A percentile compares a stretch with the other conserved stretches of the same genome.
phyloP scores from a whole-genome alignment of 176 grass and related monocot species.

The Phyllostachys edulis region DNA sequence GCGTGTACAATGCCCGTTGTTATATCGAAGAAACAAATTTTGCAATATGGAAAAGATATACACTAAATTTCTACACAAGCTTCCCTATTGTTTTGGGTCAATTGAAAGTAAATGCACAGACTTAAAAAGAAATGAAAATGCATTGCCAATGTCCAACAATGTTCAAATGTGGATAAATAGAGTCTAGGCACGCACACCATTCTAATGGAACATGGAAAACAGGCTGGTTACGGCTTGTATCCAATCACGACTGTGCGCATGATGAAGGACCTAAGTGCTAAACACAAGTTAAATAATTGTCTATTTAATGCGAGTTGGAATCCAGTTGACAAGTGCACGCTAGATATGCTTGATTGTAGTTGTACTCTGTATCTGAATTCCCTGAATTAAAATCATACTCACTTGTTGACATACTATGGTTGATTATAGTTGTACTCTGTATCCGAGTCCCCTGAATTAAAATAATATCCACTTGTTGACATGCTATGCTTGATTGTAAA shows the following conservation, averaged over 20 bases:
- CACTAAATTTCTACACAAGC: background rate
- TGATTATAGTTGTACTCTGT: background rate
- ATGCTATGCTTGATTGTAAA: slow-evolving; percentile 13
- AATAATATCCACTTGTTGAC: slow-evolving; percentile 4
- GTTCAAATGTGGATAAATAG: background rate
- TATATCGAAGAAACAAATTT: background rate
- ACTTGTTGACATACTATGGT: slow-evolving; percentile 21
- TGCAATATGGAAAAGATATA: background rate
- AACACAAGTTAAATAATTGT: background rate
- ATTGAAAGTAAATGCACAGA: background rate
- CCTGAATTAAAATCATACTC: background rate
- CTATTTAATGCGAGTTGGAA: background rate
- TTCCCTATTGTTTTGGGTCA: slow-evolving; percentile 7
- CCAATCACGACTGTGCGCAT: background rate
- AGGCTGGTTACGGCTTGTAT: background rate
- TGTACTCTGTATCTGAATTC: background rate
- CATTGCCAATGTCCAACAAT: background rate
- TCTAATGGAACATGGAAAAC: background rate
- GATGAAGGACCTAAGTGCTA: background rate
- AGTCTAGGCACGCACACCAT: background rate
- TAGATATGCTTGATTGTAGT: background rate
- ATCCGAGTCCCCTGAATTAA: background rate
- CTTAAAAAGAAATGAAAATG: background rate
- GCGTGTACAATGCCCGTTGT: background rate
- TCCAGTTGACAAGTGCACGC: too few relatives aligned